phyloP scores from a whole-genome alignment of 345 rosid species.

The Schrenkiella parvula region DNA sequence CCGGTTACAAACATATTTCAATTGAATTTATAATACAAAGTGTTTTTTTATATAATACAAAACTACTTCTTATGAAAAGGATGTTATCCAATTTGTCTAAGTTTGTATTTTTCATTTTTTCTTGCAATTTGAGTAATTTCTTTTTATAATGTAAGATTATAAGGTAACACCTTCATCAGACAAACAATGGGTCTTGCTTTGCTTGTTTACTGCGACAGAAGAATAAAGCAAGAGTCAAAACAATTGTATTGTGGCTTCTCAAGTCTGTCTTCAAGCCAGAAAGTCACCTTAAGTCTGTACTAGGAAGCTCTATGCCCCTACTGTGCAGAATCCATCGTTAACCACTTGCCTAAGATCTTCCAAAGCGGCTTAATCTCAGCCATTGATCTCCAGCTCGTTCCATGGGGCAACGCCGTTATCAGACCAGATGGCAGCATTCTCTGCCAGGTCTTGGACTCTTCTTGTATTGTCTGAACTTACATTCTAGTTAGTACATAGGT shows the following conservation, averaged over 20 bases:
- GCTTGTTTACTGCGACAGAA: slow-evolving; percentile 8
- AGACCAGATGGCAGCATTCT: slow-evolving; percentile 36
- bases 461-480: background rate
- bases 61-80: no score
- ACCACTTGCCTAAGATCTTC: slow-evolving; percentile 60
- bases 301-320: slow-evolving; percentile 73
- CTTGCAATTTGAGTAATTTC: no score
- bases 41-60: no score
- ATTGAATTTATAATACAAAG: no score
- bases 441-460: slow-evolving; percentile 64
- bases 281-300: slow-evolving; percentile 61
- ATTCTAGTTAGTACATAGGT: background rate
- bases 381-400: slow-evolving; percentile 65
- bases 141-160: no score
- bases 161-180: no score
- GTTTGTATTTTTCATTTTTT: no score
- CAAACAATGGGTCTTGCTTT: slow-evolving; percentile 1
- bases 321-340: slow-evolving; percentile 69
- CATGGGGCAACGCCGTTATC: slow-evolving; percentile 74
- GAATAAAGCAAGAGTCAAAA: slow-evolving; percentile 7
- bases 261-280: slow-evolving; percentile 27
- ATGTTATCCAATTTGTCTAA: no score
- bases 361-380: slow-evolving; percentile 50
- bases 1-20: no score
- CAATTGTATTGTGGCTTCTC: background rate